phyloP scores from a whole-genome alignment of 2,329 filamentous ascomycete genomes.

The Fusarium sp. region DNA sequence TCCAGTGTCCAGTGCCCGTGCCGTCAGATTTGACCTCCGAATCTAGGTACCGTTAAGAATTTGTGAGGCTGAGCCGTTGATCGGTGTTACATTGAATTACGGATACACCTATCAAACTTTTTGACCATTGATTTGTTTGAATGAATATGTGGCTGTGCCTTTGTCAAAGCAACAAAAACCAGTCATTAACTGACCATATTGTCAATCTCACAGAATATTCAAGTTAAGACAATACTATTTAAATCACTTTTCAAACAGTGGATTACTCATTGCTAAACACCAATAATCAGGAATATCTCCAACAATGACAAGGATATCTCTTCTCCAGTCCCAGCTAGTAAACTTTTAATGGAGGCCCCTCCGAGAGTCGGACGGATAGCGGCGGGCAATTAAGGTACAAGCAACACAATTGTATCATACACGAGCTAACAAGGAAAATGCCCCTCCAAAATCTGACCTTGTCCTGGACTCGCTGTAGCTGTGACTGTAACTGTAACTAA shows the following conservation, averaged over 20 bases:
- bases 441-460: conserved; percentile 14
- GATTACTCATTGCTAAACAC: background rate
- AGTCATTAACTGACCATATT: background rate
- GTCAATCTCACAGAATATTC: background rate
- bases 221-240: background rate
- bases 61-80: conserved; percentile 9
- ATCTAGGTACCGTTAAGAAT: background rate
- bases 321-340: background rate
- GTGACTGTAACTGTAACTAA: background rate
- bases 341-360: conserved; percentile 2
- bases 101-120: background rate
- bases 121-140: background rate
- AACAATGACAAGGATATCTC: conserved; percentile 5
- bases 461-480: background rate
- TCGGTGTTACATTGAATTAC: background rate
- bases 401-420: background rate
- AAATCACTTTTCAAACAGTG: background rate
- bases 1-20: background rate
- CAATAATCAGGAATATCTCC: background rate
- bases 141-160: background rate
- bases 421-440: background rate
- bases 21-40: background rate
- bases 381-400: conserved; percentile 7
- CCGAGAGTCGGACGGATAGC: conserved; percentile 27
- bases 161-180: too few relatives aligned